Base-by-base conservation (phyloP, 1,139 yeast genomes). In the Pichia sp. region DNA sequence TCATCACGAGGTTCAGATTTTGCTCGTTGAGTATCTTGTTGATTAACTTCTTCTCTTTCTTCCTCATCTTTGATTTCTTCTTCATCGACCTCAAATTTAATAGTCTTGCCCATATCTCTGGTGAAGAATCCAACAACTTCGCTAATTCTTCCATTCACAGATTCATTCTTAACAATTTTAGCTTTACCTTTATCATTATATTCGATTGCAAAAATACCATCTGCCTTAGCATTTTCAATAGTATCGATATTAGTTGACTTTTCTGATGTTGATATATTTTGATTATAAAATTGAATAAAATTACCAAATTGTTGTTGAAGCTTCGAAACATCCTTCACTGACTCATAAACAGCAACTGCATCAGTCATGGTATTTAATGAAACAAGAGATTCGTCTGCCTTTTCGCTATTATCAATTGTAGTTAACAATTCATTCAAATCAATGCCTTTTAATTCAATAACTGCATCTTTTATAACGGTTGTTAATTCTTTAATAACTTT, bases 401-500 rank as follows among this genome's bases (percentile, higher is more conserved):
- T 26, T 10, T 9, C 31, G 6, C 30, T 11, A 15, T 26, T 34
- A 14, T 35, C 40, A 23, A 14, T 31, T 10, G 31, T n/a, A 11
- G 27, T 1, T 11, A 40, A 15, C 8, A 44, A 19, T 24, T 38
- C 32, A 15, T 28, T 46, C 38, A 46, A 31, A 23, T 50, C 54
- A 16, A 61, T 40, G n/a, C 54, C 56, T 14, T 59, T 56, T 15
- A 64, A 51, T 15, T 56, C 52, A n/a, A 53, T 51, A 25, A 68
- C 49, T 0, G 70, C 61, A 8, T 53, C 52, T 33, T 65, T 63
- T 15, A 87, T 75, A 34, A 85, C 52, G 16, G 63, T 66, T 0
- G 88, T 80, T 29, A 87, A 53, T 35, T 70, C 76, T 43, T 69
- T 68, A 1, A 85, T 76, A 28, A 31, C 39, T 30, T 50, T 51